Base-by-base conservation (phyloP, 2,329 filamentous ascomycete genomes). In the Cordyceps militaris region DNA sequence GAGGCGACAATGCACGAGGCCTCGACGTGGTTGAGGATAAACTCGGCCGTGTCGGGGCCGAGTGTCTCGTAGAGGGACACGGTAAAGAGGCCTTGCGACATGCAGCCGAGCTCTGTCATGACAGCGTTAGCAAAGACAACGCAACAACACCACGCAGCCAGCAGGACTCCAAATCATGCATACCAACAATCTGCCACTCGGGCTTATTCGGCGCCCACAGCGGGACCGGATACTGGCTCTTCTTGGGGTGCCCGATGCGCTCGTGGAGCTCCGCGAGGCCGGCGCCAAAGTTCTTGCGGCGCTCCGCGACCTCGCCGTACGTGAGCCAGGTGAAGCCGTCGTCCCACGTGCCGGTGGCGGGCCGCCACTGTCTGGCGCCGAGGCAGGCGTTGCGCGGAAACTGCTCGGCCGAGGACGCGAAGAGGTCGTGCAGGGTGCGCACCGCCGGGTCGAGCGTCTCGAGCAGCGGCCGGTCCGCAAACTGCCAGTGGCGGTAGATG, bases 41-140 rank as follows among this genome's bases (percentile, higher is more conserved):
- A 97, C 74, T 97, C 91, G 58, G 89, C 92, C 2, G 92, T 84
- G 64, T 96, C 90, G 13, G 93, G 87, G 10, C 93, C 93, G 5
- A 99, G 83, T 13, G 93, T 97, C 73, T 97, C 94, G 77, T 99
- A 99, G 52, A 99, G 86, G 5, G 93, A 96, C 57, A 99, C 91
- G 23, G 88, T 89, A 74, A 81, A 97, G 30, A 97, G 83, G 8
- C 87, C 84, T 72, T 97, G 94, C 13, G 91, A 94, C 75, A 89
- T 85, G 69, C 89, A 86, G 40, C 84, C 94, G 67, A 97, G 76
- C 77, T 97, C 93, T 90, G 59, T 3, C 23, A 36, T 5, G 5
- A 44, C 13, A 0, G 14, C 2, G 52, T 55, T 23, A 52, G 48
- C 13, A 28, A 43, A 43, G 19, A 42, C 9, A 26, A 32, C 44